Base-by-base conservation (phyloP, 2,329 filamentous ascomycete genomes). In the Epichloe uncinata region DNA sequence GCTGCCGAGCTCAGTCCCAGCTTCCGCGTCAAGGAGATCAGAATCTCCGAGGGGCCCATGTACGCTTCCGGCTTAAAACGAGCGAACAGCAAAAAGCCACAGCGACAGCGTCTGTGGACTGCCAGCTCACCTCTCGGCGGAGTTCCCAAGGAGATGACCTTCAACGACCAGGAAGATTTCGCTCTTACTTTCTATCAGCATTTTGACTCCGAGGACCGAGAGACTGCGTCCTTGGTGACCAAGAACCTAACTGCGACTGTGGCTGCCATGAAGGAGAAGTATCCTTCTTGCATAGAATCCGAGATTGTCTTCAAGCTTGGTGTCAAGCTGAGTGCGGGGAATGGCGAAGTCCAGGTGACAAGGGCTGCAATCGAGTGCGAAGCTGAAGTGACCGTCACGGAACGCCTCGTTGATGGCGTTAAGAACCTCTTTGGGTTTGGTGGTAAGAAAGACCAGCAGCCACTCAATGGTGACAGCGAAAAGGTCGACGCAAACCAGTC, bases 1-100 rank as follows among this genome's bases (percentile, higher is more conserved):
- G 93, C 87, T 47, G 93, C 93, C 48, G 82, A 87, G 58, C 76
- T 98, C 52, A 96, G 88, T 69, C 89, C 91, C 40, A 91, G 86
- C 64, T 98, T 98, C 81, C 84, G 89, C 54, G 93, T 98, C 63
- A 98, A 97, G 75, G 93, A 97, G 63, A 98, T 98, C 56, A 78
- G 86, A 52, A 80, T 86, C 47, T 77, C 73, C n/a, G 93, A 98
- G 59, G 80, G 78, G 20, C 78, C 86, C 41, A 75, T 75, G 42
- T 96, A 93, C 63, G 73, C 82, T 2, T 77, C 85, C 30, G 81
- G 82, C 50, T 77, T 95, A 59, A 85, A 84, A 65, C 95, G 87
- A 79, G 79, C 72, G 37, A 73, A 72, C 52, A 74, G 79, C 51
- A 77, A 79, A 40, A 86, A 91, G 70, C 72, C 79, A 47, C 79